Conservation (phyloP, 2,329 filamentous ascomycete species). For the Aspergillus costaricaensis region DNA sequence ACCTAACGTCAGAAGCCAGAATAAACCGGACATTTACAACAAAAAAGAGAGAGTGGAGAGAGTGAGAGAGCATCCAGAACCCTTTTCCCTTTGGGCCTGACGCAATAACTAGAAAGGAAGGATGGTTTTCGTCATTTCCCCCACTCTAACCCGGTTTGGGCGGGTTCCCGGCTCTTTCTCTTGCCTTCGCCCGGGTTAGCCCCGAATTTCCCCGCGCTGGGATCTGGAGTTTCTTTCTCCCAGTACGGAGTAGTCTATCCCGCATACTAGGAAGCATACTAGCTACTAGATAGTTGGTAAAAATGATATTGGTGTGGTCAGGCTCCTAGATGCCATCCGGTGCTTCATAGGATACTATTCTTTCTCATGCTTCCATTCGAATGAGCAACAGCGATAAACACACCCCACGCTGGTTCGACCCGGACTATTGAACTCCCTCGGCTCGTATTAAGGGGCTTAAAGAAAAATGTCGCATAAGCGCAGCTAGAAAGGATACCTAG, state of each 20-base stretch:
- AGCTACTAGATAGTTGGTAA: too few species aligned
- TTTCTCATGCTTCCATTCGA: not conserved
- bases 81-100: slow-evolving; percentile 10
- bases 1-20: slow-evolving; percentile 12
- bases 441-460: not conserved
- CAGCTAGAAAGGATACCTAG: not conserved
- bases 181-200: slow-evolving; percentile 15
- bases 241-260: too few species aligned
- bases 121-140: slow-evolving; percentile 22
- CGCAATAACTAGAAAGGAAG: slow-evolving; percentile 16
- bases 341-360: too few species aligned
- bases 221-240: too few species aligned
- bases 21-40: too few species aligned
- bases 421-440: not conserved
- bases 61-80: slow-evolving; percentile 4
- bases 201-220: slow-evolving; percentile 25
- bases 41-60: not conserved
- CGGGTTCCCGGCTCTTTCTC: slow-evolving; percentile 20
- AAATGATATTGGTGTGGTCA: too few species aligned
- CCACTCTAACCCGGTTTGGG: slow-evolving; percentile 23
- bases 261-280: too few species aligned
- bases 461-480: slow-evolving; percentile 10
- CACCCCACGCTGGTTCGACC: not conserved
- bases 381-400: not conserved
- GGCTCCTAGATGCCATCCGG: too few species aligned